Percentiles rank a stretch among this genome's conserved stretches.
Conservation (phyloP, 441 rosid species). For the Populus hybrid region DNA sequence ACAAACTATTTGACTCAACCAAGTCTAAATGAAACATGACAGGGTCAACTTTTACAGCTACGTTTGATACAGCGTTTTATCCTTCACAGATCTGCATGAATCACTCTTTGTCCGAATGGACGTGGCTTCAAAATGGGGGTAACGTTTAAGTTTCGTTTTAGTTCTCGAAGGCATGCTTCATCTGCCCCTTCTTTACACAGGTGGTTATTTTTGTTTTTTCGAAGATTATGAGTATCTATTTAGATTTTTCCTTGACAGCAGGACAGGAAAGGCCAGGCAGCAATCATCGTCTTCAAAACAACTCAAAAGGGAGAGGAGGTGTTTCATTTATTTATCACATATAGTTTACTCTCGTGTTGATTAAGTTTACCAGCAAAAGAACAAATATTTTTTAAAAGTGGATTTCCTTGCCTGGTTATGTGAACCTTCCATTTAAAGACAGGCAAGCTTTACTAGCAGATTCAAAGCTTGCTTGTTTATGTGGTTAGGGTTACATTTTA, state of each 20-base stretch:
- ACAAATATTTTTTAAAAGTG: not conserved
- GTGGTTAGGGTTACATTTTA: constrained; percentile 7
- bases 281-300: constrained; percentile 56
- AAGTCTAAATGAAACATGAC: too few relatives aligned
- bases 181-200: not conserved
- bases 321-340: not conserved
- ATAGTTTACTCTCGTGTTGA: not conserved
- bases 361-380: not conserved
- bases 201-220: not conserved
- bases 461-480: constrained; percentile 43
- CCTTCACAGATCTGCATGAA: too few relatives aligned
- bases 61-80: too few relatives aligned
- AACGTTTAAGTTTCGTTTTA: constrained; percentile 6
- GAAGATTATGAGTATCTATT: not conserved
- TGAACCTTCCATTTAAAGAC: constrained; percentile 63
- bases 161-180: too few relatives aligned
- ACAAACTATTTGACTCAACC: too few relatives aligned
- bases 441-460: constrained; percentile 68
- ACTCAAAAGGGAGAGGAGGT: constrained; percentile 83
- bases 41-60: too few relatives aligned
- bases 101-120: too few relatives aligned
- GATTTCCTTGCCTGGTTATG: not conserved
- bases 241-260: constrained; percentile 21
- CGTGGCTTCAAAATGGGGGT: too few relatives aligned
- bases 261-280: constrained; percentile 90